Evolutionary conservation across 805 yeast species (phyloP).

Genomic region (Alloascoidea hylecoeti): DNA sequence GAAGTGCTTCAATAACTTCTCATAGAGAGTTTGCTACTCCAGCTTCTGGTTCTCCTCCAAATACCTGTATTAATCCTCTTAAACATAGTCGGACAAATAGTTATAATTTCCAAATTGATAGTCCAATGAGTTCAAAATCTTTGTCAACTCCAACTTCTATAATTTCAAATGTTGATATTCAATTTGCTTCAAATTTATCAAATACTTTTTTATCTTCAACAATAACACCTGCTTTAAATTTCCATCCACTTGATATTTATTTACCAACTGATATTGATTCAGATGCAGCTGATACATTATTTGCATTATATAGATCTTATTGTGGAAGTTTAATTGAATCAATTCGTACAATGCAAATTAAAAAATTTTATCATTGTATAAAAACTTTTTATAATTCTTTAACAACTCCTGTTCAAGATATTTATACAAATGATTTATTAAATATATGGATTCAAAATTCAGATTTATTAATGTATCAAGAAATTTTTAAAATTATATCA

Average conservation of each 20-base stretch:
- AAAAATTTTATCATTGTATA: constrained; percentile 39
- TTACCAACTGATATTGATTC: constrained; percentile 30
- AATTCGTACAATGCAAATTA: constrained; percentile 52
- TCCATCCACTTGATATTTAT: constrained; percentile 25
- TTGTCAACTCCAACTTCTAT: too few relatives aligned
- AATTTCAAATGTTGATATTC: too few relatives aligned
- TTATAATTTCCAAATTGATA: too few relatives aligned
- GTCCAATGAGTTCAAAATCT: too few relatives aligned
- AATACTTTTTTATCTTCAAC: too few relatives aligned
- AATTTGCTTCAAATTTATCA: too few relatives aligned
- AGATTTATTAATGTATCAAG: constrained; percentile 47
- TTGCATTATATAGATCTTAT: constrained; percentile 47
- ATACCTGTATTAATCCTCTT: too few relatives aligned
- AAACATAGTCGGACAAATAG: too few relatives aligned
- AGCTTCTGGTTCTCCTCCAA: too few relatives aligned
- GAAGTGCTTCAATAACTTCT: too few relatives aligned
- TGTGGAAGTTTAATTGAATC: constrained; percentile 52
- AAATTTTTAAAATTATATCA: constrained; percentile 8
- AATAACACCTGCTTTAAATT: too few relatives aligned
- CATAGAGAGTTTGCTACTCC: too few relatives aligned
- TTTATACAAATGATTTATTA: constrained; percentile 34
- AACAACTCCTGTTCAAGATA: constrained; percentile 46
- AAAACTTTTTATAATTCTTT: constrained; percentile 38
- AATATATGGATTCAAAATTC: constrained; percentile 54
- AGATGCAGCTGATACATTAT: constrained; percentile 49